A percentile compares a stretch with the other conserved stretches of the same genome.
Conservation (phyloP, 2,329 filamentous ascomycete species). For the Paraconiothyrium brasiliense region DNA sequence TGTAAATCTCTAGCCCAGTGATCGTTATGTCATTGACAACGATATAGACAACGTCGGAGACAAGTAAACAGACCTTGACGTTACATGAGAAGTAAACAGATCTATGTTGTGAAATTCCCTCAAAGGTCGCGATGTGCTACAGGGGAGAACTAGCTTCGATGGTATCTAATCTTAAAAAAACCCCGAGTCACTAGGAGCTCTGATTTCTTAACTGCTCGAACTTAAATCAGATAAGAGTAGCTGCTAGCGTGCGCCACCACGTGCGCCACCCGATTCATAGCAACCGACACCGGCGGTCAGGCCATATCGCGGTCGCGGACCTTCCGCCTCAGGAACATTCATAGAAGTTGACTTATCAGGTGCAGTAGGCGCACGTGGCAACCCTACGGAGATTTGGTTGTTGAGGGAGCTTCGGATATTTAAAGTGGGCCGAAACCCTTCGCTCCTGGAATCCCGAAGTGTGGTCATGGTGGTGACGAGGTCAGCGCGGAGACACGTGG, state of each 20-base stretch:
- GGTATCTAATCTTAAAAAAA: no score
- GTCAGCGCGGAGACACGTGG: slow-evolving; percentile 9
- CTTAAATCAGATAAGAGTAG: no score
- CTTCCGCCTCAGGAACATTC: not conserved
- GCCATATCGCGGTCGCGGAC: not conserved
- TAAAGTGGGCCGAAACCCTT: slow-evolving; percentile 4
- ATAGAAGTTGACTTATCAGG: not conserved
- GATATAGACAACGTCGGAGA: no score
- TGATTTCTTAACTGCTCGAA: no score
- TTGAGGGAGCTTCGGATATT: not conserved
- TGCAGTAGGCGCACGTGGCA: not conserved
- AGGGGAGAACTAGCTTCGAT: no score
- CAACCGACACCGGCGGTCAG: not conserved
- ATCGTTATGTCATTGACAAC: no score
- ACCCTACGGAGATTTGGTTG: slow-evolving; percentile 3
- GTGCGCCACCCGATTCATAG: not conserved
- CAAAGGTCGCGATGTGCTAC: no score
- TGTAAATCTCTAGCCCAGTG: no score
- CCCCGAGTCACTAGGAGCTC: no score
- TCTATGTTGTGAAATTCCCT: no score
- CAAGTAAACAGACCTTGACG: no score
- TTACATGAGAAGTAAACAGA: no score
- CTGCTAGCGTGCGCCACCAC: not conserved
- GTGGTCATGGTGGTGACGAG: slow-evolving; percentile 9
- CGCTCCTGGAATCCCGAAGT: slow-evolving; percentile 1